Base-by-base conservation (phyloP, 2,329 filamentous ascomycete genomes). In the Sclerotinia subarctica region DNA sequence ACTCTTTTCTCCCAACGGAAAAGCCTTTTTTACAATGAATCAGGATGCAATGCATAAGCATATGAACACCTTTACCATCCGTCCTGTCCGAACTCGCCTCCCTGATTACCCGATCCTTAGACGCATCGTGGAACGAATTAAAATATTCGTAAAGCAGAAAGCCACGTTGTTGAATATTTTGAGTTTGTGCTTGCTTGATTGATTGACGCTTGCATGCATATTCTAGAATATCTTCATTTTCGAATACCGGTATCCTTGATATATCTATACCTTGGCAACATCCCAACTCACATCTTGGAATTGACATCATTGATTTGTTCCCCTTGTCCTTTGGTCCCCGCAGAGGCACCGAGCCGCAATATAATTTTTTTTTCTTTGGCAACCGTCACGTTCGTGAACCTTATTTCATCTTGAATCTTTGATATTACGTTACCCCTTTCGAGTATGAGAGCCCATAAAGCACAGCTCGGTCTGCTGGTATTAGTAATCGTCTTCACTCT, bases 1-100 rank as follows among this genome's bases (percentile, higher is more conserved):
- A 66, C 15, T 66, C 46, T 51, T 21, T 11, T 11, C 32, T 56
- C 49, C 56, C 56, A 60, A 42, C 49, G 24, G 24, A 29, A 44
- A 53, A 15, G 6, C 19, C 19, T 49, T 35, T 35, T 10, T 35
- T 35, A 15, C 42, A 38, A 32, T 66, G 46, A 59, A 11, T 51
- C 46, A 26, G 44, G 46, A 19, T 66, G 64, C 53, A 66, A 42
- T 42, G 38, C 38, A 15, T 66, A 35, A 49, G 42, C 29, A 47
- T 49, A 24, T 56, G 32, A 56, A 38, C 24, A 63, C 32, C 13
- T 42, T 56, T 21, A 19, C 38, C 51, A 21, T 42, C 26, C 24
- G 26, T 65, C 35, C 63, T 57, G 54, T 57, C 54, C 54, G 5
- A 57, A 42, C 54, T 26, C 54, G 54, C 26, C 63, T 56, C 26